Base-by-base conservation (phyloP, 306 rosid species). In the Cucurbita ficifolia region DNA sequence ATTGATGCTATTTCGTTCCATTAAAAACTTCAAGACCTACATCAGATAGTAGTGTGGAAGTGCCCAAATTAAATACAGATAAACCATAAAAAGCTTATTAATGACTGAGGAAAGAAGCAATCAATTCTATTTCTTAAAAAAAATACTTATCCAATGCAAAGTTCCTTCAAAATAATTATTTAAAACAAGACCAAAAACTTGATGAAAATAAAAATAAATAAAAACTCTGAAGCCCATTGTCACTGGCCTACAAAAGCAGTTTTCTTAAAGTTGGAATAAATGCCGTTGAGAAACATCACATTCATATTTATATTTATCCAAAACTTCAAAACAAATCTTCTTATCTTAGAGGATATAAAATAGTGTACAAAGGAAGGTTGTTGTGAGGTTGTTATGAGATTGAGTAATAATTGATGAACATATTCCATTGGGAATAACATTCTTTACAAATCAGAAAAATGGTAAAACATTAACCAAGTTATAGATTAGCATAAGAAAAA, bases 21-120 rank as follows among this genome's bases (percentile, higher is more conserved):
- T 91, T 80, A 94, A 83, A 80, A 87, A 94, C 71, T 94, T 94
- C 84, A 94, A 83, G 74, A 94, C 99, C 99, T 94, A 64, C 52
- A 73, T 72, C 80, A 79, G 53, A 75, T 77, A 63, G 17, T 39
- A 38, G 39, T 40, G 21, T 63, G 50, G 78, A 82, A 43, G 76
- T 61, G 55, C 10, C 54, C 80, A 62, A 22, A 69, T 46, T 69
- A 22, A 46, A 46, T 8, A 43, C 55, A 68, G 56, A 43, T 46
- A 22, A 22, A 46, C 54, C 21, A 33, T 69, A 5, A 49, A 45
- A 13, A 42, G 22, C 14, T 29, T 35, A 36, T 16, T 16, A 35
- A 46, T 49, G 74, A 29, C 16, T 9, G 50, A 63, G 33, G 22
- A 63, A 63, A 39, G 70, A 35, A 39, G 70, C 70, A 18, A 10